Conservation (phyloP, 345 rosid species). For the Salix purpurea region DNA sequence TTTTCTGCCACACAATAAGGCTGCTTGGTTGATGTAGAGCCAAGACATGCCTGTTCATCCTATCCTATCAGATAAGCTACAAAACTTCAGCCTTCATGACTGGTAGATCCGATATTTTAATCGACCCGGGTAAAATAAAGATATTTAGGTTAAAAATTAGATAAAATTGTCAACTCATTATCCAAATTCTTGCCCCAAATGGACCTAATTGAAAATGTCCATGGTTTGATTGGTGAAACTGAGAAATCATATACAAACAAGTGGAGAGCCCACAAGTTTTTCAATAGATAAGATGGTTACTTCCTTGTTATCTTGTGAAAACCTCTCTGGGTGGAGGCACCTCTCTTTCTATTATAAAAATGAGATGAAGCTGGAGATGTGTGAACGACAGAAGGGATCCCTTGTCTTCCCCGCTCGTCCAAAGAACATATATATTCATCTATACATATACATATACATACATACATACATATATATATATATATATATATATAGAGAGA, state of each 20-base stretch:
- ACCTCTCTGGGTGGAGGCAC: background rate
- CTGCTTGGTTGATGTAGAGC: conserved; percentile 25
- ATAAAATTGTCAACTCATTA: no score
- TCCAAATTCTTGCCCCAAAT: no score
- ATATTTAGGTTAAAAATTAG: no score
- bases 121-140: no score
- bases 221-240: background rate
- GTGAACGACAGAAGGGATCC: conserved; percentile 33
- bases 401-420: conserved; percentile 25
- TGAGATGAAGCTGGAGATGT: conserved; percentile 15
- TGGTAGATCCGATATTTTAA: no score
- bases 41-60: background rate
- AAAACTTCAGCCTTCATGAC: no score
- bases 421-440: conserved; percentile 1
- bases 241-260: background rate
- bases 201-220: background rate
- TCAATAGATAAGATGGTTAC: conserved; percentile 4
- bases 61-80: background rate
- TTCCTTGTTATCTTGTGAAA: background rate
- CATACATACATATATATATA: no score
- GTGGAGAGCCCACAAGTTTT: background rate
- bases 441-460: background rate
- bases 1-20: background rate
- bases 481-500: no score
- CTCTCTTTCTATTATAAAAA: background rate